A percentile compares a stretch with the other conserved stretches of the same genome.
These are phyloP conservation scores for Fusarium sp. DNA, from an alignment of 2,329 filamentous ascomycete genomes.

Conservation along the genomic window DNA sequence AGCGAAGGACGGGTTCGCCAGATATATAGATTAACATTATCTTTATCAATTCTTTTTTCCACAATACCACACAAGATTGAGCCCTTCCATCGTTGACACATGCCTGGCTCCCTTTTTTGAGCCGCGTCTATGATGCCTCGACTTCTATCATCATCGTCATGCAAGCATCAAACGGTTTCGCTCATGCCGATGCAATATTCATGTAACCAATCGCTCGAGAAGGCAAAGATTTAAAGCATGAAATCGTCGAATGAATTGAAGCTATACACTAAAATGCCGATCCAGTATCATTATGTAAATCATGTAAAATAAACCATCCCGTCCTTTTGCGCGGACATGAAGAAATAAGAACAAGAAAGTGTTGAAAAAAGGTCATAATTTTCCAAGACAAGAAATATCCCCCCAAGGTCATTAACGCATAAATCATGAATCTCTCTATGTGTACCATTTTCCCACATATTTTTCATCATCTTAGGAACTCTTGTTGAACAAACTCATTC, in stretches of 20 bases:
- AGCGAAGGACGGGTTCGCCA: background rate
- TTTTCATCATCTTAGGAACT: conserved; percentile 18
- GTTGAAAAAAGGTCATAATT: conserved; percentile 13
- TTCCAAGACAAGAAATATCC: conserved; percentile 1
- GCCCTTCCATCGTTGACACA: background rate
- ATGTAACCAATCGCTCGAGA: background rate
- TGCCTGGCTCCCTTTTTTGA: background rate
- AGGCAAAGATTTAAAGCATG: background rate
- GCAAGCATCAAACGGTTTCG: background rate
- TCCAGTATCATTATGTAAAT: conserved; percentile 28
- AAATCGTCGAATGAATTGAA: background rate
- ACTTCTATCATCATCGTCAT: background rate
- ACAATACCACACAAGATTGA: background rate
- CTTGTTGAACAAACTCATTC: conserved; percentile 40
- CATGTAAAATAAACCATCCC: conserved; percentile 12
- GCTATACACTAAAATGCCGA: conserved; percentile 9
- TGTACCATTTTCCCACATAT: background rate
- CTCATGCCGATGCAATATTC: background rate
- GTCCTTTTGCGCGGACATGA: conserved; percentile 6
- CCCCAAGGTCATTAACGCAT: conserved; percentile 29
- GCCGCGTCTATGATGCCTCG: background rate
- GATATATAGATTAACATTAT: background rate
- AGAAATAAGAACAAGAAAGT: background rate
- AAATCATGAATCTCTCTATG: conserved; percentile 29
- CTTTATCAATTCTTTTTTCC: background rate